Evolutionary conservation across 805 yeast genomes (phyloP), one percentile per base, ranked within the genome.

Genomic region (Myxozyma lipomycoides): DNA sequence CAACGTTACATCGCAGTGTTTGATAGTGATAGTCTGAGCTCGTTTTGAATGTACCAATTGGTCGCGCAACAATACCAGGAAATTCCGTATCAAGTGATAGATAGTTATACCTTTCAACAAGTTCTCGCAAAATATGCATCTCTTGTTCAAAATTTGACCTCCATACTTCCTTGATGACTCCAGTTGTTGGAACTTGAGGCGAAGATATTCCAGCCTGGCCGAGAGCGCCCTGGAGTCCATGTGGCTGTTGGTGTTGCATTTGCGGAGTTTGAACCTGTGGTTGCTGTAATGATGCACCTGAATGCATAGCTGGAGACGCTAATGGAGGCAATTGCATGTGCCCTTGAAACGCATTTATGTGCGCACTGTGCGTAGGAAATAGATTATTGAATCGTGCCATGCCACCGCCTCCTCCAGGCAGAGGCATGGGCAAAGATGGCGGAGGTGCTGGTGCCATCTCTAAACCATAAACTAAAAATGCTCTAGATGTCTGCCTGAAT

Each of bases 61-160:
- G 98, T 61, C 98, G 78, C 2, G 96, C 96, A 24, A 91, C 84
- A 21, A 95, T 86, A 0, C 98, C 98, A 0, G 96, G 96, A 64
- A 93, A 89, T 67, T 93, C 98, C 42, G 95, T 89, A 61, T 89
- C 90, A 46, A 59, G 38, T 2, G 75, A 64, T 6, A 72, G 62
- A 46, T 65, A 68, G 42, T 68, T 69, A 61, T 69, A 72, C 36
- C 66, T 64, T 22, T 67, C 63, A 15, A 67, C 62, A 24, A 70
- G 61, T 46, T 67, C 69, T 19, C 73, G 64, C 35, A 73, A 57
- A 18, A 66, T 56, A 17, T 67, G 65, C 68, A 73, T 66, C 55
- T 70, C 73, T 51, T 68, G 69, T 45, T 67, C 68, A 45, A 72
- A 62, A 52, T 73, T 74, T 62, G 70, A 62, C 39, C 57, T 58